Percentiles rank a stretch among this genome's conserved stretches.
These are phyloP conservation scores for Volvariella volvacea DNA, from an alignment of 1,284 basidiomycete species.

Conservation along the genomic window DNA sequence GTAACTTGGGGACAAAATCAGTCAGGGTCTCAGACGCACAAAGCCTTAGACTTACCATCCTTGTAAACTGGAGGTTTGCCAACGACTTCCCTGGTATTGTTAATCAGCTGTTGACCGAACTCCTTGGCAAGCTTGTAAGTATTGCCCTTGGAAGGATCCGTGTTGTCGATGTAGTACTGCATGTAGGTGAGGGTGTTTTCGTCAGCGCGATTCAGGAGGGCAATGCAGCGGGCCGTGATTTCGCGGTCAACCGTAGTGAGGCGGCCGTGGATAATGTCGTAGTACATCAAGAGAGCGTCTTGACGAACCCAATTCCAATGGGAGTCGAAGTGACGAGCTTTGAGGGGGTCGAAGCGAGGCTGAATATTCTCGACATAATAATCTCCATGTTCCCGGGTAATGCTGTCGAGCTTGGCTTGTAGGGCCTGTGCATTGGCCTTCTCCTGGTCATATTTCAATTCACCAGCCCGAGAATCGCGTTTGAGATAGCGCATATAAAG, in stretches of 20 bases:
- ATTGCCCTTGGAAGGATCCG: conserved; percentile 79
- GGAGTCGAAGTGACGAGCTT: conserved; percentile 96
- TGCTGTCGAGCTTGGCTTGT: conserved; percentile 85
- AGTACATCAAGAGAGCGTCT: conserved; percentile 92
- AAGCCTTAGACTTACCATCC: conserved; percentile 60
- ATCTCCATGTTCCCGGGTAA: conserved; percentile 88
- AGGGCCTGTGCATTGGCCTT: conserved; percentile 68
- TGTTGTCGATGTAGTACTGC: conserved; percentile 90
- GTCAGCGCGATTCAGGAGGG: conserved; percentile 96
- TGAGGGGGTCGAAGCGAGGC: conserved; percentile 89
- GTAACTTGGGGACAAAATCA: conserved; percentile 55
- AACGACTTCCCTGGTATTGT: conserved; percentile 86
- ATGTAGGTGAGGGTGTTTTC: conserved; percentile 87
- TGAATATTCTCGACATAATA: conserved; percentile 92
- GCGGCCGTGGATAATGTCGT: conserved; percentile 94
- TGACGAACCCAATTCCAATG: conserved; percentile 99
- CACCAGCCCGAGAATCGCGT: conserved; percentile 87
- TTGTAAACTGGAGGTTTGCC: conserved; percentile 86
- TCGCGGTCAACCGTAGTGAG: conserved; percentile 90
- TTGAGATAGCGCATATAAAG: conserved; percentile 95
- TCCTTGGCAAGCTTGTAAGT: conserved; percentile 93
- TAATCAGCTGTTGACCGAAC: conserved; percentile 93
- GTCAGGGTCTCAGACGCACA: conserved; percentile 1
- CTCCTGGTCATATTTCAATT: conserved; percentile 83
- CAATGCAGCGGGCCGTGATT: conserved; percentile 96